Base-by-base conservation (phyloP, 78 protist genomes). In the Emiliania huxleyi region DNA sequence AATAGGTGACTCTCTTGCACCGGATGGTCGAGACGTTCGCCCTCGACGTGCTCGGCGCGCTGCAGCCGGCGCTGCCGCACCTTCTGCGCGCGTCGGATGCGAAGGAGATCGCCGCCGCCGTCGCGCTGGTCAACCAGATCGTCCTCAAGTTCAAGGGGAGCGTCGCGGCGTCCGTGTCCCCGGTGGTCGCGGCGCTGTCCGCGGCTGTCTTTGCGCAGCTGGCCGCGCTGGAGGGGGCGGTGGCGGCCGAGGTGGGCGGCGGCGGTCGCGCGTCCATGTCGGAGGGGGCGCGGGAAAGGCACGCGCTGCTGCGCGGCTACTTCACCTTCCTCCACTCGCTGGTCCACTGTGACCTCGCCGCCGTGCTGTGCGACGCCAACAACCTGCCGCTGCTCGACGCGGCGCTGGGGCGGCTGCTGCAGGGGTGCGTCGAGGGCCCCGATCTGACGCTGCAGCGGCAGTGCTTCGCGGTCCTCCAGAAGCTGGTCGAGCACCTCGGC, bases 1-100 rank as follows among this genome's bases (percentile, higher is more conserved):
- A n/a, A n/a, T n/a, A 49, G n/a, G n/a, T n/a, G n/a, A n/a, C 35
- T 52, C 89, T 81, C 3, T 56, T 81, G 12, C 89, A 81, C 55
- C 89, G 89, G 40, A 81, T 81, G 89, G 56, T 81, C 38, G 89
- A 81, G 38, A 42, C 49, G 37, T 42, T 81, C 89, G 33, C 22
- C 42, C 33, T 0, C 3, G 40, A 26, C 29, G 40, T 81, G 18
- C 26, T 81, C 40, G 25, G 19, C 29, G 2, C 11, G 0, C 23
- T 44, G 18, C 62, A 52, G 62, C 62, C 62, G 8, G 89, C 89
- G 37, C 23, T 44, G 38, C 89, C 89, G 42, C 56, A 44, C 19
- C 89, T 81, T 37, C 89, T 81, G 33, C 22, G 18, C 40, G 12
- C 49, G 40, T 37, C 89, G 22, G 56, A 81, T 25, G 40, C 56